These are phyloP conservation scores for Aspergillus coremiiformis DNA, from an alignment of 495 filamentous ascomycete species.

Conservation along the genomic window DNA sequence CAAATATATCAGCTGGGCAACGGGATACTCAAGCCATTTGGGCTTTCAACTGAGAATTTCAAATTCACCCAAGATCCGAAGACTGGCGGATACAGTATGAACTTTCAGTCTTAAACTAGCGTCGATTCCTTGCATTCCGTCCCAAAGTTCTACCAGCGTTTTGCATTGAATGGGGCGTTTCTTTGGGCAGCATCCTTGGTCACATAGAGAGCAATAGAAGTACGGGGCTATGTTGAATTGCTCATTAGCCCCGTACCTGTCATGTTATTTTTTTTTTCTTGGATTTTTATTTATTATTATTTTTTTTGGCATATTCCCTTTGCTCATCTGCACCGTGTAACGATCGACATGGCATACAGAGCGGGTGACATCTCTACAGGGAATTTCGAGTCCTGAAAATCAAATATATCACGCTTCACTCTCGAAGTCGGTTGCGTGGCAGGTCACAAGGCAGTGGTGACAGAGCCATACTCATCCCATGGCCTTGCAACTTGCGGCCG, in stretches of 20 bases:
- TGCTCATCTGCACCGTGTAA: background rate
- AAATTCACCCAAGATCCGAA: constrained; percentile 85
- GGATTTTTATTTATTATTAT: background rate
- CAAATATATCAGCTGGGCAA: constrained; percentile 60
- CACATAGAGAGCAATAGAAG: background rate
- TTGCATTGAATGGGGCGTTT: background rate
- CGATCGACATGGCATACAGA: background rate
- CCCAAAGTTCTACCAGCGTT: background rate
- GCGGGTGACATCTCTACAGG: background rate
- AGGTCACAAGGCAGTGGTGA: background rate
- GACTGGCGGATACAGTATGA: constrained; percentile 87
- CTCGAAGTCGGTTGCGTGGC: background rate
- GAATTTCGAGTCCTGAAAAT: background rate
- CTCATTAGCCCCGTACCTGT: background rate
- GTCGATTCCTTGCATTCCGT: background rate
- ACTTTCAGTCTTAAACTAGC: constrained; percentile 49
- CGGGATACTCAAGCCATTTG: constrained; percentile 86
- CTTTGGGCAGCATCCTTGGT: background rate
- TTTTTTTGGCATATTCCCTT: background rate
- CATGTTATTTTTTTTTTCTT: background rate
- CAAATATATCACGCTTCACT: background rate
- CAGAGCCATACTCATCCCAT: background rate
- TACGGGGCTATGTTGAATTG: background rate
- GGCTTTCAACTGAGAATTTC: constrained; percentile 86
- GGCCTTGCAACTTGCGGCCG: background rate